Percentiles rank a stretch among this genome's conserved stretches.
phyloP scores from a whole-genome alignment of 345 rosid species.

The Bruguiera parviflora region DNA sequence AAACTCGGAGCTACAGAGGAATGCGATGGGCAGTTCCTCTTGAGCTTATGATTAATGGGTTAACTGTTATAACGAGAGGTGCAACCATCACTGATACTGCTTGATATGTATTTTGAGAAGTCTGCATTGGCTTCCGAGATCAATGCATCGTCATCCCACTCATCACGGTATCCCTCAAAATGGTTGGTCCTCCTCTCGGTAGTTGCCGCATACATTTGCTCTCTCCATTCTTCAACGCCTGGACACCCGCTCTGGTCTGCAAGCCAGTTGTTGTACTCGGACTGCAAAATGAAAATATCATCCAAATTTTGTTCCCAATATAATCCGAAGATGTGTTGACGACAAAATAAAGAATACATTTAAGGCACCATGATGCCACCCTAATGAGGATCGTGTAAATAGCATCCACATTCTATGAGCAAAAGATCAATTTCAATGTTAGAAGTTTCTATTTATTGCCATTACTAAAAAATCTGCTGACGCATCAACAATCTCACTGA shows the following conservation, averaged over 20 bases:
- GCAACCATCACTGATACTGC: neutral
- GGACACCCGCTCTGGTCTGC: constrained; percentile 14
- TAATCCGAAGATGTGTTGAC: no score
- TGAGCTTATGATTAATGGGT: neutral
- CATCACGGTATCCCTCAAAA: constrained; percentile 18
- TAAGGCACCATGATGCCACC: no score
- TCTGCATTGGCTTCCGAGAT: constrained; percentile 16
- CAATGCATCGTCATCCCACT: constrained; percentile 12
- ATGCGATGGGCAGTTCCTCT: neutral
- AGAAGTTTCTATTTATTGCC: neutral
- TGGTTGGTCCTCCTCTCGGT: neutral
- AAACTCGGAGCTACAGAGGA: no score
- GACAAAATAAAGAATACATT: no score
- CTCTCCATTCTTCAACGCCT: constrained; percentile 21
- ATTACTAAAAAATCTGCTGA: neutral
- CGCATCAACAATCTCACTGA: neutral
- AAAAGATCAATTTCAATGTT: neutral
- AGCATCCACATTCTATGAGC: neutral
- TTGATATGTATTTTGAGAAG: constrained; percentile 7
- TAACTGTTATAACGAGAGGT: neutral
- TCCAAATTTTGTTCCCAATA: no score
- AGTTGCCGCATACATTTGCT: neutral
- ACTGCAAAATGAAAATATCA: constrained; percentile 14
- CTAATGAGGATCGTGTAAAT: neutral
- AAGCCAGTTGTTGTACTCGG: constrained; percentile 24